Evolutionary conservation across 2,329 filamentous ascomycete genomes (phyloP), one percentile per base, ranked within the genome.

Genomic region (Aureobasidium vineae): DNA sequence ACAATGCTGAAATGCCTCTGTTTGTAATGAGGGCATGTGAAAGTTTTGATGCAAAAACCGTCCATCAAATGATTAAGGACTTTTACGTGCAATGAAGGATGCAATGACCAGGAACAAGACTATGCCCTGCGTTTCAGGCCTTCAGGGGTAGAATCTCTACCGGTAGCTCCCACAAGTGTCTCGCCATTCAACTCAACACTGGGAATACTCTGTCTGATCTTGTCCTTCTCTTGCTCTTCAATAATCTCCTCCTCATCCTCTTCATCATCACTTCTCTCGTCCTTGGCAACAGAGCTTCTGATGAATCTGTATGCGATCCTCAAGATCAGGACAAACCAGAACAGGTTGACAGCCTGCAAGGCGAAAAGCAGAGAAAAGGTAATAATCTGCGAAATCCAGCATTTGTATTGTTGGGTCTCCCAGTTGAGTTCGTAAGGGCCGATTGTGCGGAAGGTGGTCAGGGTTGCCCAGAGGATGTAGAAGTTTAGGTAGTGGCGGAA

Each of bases 401-500:
- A 91, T 80, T 93, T 94, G 83, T 90, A 94, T 77, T 91, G 89
- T 73, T 88, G 81, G 0, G 85, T 85, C 63, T 84, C 87, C 90
- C 90, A 94, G 80, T 93, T 85, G 69, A 94, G 81, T 73, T 87
- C 86, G 75, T 86, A 93, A 49, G 90, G 88, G 0, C 90, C 90
- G 66, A 93, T 81, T 49, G 88, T 91, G 72, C 84, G 81, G 79
- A 91, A 92, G 74, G 92, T 86, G 45, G 87, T 90, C 73, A 92
- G 85, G 68, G 92, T 84, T 41, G 89, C 90, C 77, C 82, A 87
- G 73, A 95, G 83, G 77, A 95, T 92, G 73, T 83, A 83, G 60
- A 94, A 83, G 80, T 94, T 94, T 75, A 92, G 82, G 79, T 88
- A 91, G 79, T 98, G 93, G 65, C 93, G 91, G 69, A 94, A 82